Evolutionary conservation across 2,329 filamentous ascomycete genomes (phyloP).

Genomic region (Orbilia blumenaviensis): DNA sequence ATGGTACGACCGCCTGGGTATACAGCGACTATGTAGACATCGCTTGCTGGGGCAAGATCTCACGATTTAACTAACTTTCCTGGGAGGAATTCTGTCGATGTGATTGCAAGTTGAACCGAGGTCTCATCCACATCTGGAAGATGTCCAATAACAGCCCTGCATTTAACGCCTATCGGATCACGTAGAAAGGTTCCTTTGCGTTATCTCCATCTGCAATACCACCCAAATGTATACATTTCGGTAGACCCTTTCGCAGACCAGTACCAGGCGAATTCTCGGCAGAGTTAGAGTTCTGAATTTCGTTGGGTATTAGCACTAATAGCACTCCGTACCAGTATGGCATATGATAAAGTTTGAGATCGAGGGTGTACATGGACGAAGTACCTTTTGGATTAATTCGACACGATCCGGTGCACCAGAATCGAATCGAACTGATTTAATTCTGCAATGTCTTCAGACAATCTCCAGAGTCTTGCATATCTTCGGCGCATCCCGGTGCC

Average conservation of each 20-base stretch:
- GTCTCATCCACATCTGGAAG: slow-evolving; percentile 34
- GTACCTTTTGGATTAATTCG: slow-evolving; percentile 1
- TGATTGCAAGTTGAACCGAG: slow-evolving; percentile 49
- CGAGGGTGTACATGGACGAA: neutral
- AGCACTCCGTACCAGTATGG: no score
- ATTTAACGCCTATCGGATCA: slow-evolving; percentile 53
- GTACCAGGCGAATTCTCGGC: slow-evolving; percentile 3
- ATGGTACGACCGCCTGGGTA: neutral
- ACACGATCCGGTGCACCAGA: slow-evolving; percentile 4
- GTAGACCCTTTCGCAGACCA: slow-evolving; percentile 10
- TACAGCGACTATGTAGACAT: slow-evolving; percentile 42
- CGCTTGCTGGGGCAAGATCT: slow-evolving; percentile 34
- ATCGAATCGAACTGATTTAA: neutral
- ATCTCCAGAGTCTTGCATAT: slow-evolving; percentile 25
- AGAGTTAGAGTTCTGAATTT: neutral
- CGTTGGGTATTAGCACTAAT: no score
- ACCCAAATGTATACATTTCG: slow-evolving; percentile 29
- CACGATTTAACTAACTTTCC: slow-evolving; percentile 34
- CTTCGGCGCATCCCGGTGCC: slow-evolving; percentile 35
- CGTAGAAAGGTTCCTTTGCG: slow-evolving; percentile 48
- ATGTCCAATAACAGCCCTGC: slow-evolving; percentile 42
- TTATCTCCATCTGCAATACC: slow-evolving; percentile 52
- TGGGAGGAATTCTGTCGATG: slow-evolving; percentile 34
- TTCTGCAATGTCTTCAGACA: slow-evolving; percentile 18
- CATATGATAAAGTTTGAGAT: no score